Evolutionary conservation across 2,329 filamentous ascomycete genomes (phyloP).

Genomic region (Peltaster fructicola): DNA sequence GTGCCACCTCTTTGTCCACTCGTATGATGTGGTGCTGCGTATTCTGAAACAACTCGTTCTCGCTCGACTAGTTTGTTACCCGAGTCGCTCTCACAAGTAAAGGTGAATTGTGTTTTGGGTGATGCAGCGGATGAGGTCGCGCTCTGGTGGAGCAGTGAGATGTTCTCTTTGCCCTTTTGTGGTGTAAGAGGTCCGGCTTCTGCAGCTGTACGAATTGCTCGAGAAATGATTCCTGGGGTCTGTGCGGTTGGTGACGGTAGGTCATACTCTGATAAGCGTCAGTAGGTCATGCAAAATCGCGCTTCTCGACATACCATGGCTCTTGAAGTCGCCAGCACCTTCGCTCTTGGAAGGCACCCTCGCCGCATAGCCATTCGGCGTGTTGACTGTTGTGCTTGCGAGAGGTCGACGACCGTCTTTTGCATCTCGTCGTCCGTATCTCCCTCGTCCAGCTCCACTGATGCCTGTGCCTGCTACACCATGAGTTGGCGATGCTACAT

Average conservation of each 20-base stretch:
- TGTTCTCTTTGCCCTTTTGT: conserved; percentile 53
- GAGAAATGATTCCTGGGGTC: conserved; percentile 91
- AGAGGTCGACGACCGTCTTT: conserved; percentile 26
- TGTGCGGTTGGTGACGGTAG: no score
- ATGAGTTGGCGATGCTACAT: no score
- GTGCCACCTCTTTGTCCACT: not conserved
- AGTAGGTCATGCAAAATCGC: not conserved
- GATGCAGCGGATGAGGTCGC: conserved; percentile 38
- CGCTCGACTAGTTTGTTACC: conserved; percentile 49
- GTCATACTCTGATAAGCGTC: no score
- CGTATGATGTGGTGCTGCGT: conserved; percentile 5
- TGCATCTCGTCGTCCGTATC: conserved; percentile 47
- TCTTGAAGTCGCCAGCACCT: conserved; percentile 3
- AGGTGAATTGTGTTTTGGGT: conserved; percentile 81
- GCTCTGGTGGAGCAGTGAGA: conserved; percentile 60
- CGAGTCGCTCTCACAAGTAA: conserved; percentile 83
- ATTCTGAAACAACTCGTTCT: conserved; percentile 8
- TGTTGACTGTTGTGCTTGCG: conserved; percentile 22
- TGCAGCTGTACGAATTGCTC: conserved; percentile 76
- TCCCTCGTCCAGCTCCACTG: conserved; percentile 68
- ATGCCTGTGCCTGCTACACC: conserved; percentile 54
- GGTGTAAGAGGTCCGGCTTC: conserved; percentile 41
- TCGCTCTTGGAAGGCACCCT: not conserved
- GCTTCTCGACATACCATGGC: conserved; percentile 3
- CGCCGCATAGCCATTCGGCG: conserved; percentile 23